Base-by-base conservation (phyloP, 2,329 filamentous ascomycete genomes). In the Venturia carpophila region DNA sequence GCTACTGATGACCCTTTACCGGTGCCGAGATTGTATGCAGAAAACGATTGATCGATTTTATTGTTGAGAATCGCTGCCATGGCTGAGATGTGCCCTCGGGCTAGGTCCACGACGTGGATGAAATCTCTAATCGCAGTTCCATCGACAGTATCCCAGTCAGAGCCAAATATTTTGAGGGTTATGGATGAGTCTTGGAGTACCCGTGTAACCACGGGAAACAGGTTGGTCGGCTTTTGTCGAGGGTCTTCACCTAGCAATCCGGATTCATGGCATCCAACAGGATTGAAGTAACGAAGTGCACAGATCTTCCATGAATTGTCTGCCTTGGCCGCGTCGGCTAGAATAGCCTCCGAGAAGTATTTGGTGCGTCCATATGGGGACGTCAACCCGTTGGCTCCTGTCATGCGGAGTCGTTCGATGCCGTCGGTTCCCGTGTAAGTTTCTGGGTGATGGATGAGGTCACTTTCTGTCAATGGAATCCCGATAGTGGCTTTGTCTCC, bases 81-180 rank as follows among this genome's bases (percentile, higher is more conserved):
- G 1, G 86, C 86, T 7, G 85, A 84, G 45, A 87, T 80, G 73
- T 89, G 86, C 5, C 84, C 86, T 52, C 82, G 78, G 6, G 85
- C 85, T 56, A 89, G 79, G 72, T 88, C 86, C 19, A 81, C 82
- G 45, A 88, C 86, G 69, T 88, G 86, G 68, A 88, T 87, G 70
- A 87, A 89, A 72, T 89, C 86, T 52, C 86, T 82, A 49, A 88
- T 80, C 1, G 85, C 84, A 0, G 86, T 88, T 19, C 86, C 86
- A 69, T 89, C 86, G 4, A 78, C 76, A 0, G 86, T 88, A 65
- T 85, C 79, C 81, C 85, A 89, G 72, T 89, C 84, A 2, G 79
- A 80, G 9, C 86, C 86, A 68, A 85, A 88, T 64, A 88, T 81
- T 62, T 83, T 78, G n/a, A 88, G 76, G 56, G 80, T 77, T 4